These are phyloP conservation scores for Aspergillus sparsus DNA, from an alignment of 495 filamentous ascomycete genomes.

Conservation along the genomic window DNA sequence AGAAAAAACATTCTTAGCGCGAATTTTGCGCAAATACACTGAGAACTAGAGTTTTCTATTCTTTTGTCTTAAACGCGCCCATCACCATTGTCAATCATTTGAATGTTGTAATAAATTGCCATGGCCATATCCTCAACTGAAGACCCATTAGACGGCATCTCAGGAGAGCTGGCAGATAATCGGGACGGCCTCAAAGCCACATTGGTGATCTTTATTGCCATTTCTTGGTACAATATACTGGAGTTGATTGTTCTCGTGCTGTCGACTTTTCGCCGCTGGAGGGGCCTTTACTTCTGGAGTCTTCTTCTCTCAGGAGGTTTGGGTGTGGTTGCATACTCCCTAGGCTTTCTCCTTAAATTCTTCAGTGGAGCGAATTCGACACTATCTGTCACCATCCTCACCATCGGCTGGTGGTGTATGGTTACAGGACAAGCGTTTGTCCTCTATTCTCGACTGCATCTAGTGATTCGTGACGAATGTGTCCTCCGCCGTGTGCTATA, in stretches of 20 bases:
- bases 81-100: neutral
- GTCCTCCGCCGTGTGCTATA: constrained; percentile 42
- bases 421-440: constrained; percentile 55
- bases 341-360: constrained; percentile 55
- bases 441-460: constrained; percentile 53
- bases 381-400: constrained; percentile 47
- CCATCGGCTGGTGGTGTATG: constrained; percentile 56
- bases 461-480: constrained; percentile 49
- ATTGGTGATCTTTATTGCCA: constrained; percentile 47
- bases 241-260: constrained; percentile 53
- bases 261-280: constrained; percentile 53
- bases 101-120: neutral
- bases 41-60: neutral
- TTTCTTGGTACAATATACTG: constrained; percentile 53
- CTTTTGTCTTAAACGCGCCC: neutral
- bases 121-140: constrained; percentile 20
- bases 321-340: constrained; percentile 50
- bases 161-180: constrained; percentile 34
- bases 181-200: constrained; percentile 34
- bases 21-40: neutral
- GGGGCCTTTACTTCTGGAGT: constrained; percentile 57
- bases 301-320: constrained; percentile 47
- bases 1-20: neutral
- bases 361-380: constrained; percentile 39
- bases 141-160: constrained; percentile 40